These are phyloP conservation scores for Euphorbia peplus DNA, from an alignment of 345 rosid genomes.

Conservation along the genomic window DNA sequence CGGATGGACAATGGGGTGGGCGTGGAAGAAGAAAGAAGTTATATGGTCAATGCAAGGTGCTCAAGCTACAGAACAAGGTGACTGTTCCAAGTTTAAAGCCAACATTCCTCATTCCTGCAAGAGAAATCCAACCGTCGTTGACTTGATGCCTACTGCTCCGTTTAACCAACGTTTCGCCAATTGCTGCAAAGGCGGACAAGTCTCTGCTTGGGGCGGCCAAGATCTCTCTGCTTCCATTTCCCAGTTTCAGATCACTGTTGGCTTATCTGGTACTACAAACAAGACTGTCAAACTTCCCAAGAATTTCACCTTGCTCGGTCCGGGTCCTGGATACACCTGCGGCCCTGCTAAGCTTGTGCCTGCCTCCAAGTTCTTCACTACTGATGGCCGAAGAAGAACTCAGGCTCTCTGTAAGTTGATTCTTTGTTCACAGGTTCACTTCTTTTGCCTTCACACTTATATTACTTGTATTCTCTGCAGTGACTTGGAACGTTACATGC, in stretches of 20 bases:
- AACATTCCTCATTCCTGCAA: slow-evolving; percentile 83
- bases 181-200: slow-evolving; percentile 90
- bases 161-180: slow-evolving; percentile 72
- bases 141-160: slow-evolving; percentile 75
- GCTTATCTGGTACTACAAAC: slow-evolving; percentile 73
- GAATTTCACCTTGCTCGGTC: slow-evolving; percentile 82
- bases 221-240: slow-evolving; percentile 71
- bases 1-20: slow-evolving; percentile 86
- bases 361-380: slow-evolving; percentile 53
- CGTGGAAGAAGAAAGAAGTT: slow-evolving; percentile 90
- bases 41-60: slow-evolving; percentile 79
- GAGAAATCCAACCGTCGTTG: slow-evolving; percentile 65
- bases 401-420: slow-evolving; percentile 71
- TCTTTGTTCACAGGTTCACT: background rate
- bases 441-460: background rate
- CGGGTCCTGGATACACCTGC: slow-evolving; percentile 86
- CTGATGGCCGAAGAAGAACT: slow-evolving; percentile 61
- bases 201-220: slow-evolving; percentile 75
- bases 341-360: slow-evolving; percentile 78
- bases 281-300: slow-evolving; percentile 79
- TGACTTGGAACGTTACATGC: slow-evolving; percentile 94
- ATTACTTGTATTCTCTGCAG: slow-evolving; percentile 33
- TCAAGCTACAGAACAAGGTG: slow-evolving; percentile 89
- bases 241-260: slow-evolving; percentile 72
- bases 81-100: slow-evolving; percentile 89